These are phyloP conservation scores for Breviolum minutum DNA, from an alignment of 73 alveolate species.

Conservation along the genomic window DNA sequence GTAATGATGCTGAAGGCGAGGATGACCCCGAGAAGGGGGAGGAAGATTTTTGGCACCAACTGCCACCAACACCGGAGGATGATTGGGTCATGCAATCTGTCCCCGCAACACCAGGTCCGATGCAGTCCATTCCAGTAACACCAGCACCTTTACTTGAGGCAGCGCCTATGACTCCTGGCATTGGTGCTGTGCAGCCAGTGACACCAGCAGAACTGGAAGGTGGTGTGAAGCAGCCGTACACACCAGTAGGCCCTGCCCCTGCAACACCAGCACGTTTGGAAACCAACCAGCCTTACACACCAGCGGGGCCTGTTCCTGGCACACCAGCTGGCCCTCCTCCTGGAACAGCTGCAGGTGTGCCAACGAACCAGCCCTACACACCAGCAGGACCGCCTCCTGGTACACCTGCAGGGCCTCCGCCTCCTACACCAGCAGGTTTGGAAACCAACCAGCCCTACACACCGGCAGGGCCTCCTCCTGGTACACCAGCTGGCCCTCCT, in stretches of 20 bases:
- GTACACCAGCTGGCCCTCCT: slow-evolving; percentile 38
- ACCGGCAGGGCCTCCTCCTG: slow-evolving; percentile 60
- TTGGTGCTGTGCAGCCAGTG: background rate
- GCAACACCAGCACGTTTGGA: background rate
- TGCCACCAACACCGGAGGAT: slow-evolving; percentile 22
- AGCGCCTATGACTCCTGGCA: background rate
- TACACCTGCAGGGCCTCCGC: slow-evolving; percentile 68
- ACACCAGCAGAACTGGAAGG: background rate
- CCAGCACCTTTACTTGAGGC: background rate
- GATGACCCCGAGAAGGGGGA: too few species aligned
- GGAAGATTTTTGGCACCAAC: background rate
- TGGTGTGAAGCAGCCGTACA: background rate
- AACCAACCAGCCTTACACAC: slow-evolving; percentile 16
- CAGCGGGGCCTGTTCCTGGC: slow-evolving; percentile 25
- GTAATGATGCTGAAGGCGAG: too few species aligned
- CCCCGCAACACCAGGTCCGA: slow-evolving; percentile 17
- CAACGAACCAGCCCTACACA: background rate
- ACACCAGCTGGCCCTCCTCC: slow-evolving; percentile 66
- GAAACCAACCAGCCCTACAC: background rate
- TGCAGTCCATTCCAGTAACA: background rate
- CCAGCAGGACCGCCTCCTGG: slow-evolving; percentile 67
- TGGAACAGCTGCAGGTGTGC: slow-evolving; percentile 15
- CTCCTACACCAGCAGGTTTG: background rate
- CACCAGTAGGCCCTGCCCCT: slow-evolving; percentile 49
- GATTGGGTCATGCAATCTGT: background rate